Base-by-base conservation (phyloP, 2,329 filamentous ascomycete genomes). In the Exophiala sideris region DNA sequence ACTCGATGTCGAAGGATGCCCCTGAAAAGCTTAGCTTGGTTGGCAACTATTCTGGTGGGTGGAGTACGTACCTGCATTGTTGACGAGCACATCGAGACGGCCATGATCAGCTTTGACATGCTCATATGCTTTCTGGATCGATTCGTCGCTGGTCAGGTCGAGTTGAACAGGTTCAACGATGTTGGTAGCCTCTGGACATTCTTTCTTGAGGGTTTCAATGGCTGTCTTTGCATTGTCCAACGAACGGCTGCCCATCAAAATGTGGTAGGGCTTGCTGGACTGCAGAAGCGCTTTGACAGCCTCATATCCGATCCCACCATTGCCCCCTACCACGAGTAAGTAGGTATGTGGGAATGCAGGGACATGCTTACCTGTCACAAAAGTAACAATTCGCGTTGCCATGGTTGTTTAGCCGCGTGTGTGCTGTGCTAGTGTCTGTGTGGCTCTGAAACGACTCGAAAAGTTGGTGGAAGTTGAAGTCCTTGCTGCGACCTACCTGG, bases 61-160 rank as follows among this genome's bases (percentile, higher is more conserved):
- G 21, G n/a, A 9, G 20, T 29, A 8, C n/a, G 9, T 11, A 54
- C 51, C 54, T 5, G 68, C 68, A 45, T 71, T 71, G 48, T 70
- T 70, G 52, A 71, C 64, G 18, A 71, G 59, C 12, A 70, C 60
- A 41, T 70, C 67, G 11, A 69, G 49, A 24, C 59, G 55, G 1
- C 69, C 67, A 44, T 68, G 68, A 1, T 45, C 42, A 14, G 58
- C 50, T 33, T 64, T 61, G 29, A 70, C 61, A 3, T 62, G 48
- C 2, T 57, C 53, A 2, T 65, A 66, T 2, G 66, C 65, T 1
- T 50, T 56, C 10, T 67, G 64, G 16, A 70, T 66, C 46, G 66
- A 67, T 21, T 60, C 58, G 29, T 48, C 60, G 47, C 62, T 65
- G 10, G 65, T 53, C 12, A 72, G 66, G 48, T 72, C 69, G 21